phyloP scores from a whole-genome alignment of 257 asterid genomes.

The Przewalskia tangutica region DNA sequence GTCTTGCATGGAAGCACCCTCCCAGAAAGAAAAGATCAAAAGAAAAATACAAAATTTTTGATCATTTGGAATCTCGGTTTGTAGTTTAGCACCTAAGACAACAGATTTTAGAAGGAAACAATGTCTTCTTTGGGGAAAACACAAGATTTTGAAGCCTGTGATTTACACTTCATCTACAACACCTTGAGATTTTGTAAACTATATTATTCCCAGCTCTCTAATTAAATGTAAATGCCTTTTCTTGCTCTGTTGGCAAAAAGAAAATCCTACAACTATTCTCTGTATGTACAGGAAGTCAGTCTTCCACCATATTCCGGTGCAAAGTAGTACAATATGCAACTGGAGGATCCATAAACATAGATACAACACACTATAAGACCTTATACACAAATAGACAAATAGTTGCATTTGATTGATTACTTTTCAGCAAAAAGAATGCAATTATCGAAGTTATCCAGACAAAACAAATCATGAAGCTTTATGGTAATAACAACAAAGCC shows the following conservation, averaged over 20 bases:
- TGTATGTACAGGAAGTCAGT: background rate
- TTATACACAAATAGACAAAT: background rate
- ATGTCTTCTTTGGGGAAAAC: background rate
- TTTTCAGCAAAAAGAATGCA: background rate
- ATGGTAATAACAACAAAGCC: background rate
- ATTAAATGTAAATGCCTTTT: background rate
- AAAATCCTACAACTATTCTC: background rate
- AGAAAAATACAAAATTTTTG: background rate
- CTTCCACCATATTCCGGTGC: background rate
- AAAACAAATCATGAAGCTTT: constrained; percentile 4
- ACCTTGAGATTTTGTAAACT: background rate
- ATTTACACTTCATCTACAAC: background rate
- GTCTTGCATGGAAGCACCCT: background rate
- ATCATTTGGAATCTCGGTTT: background rate
- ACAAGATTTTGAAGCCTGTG: background rate
- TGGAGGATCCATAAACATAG: background rate
- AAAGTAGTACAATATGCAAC: background rate
- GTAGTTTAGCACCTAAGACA: background rate
- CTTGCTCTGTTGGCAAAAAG: background rate
- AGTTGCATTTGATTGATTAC: background rate
- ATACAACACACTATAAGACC: background rate
- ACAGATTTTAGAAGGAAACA: background rate
- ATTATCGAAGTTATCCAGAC: background rate
- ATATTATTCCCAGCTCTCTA: background rate
- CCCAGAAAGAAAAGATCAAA: background rate